phyloP scores from a whole-genome alignment of 768 basidiomycete genomes.

The Xerocomus potaroensis region DNA sequence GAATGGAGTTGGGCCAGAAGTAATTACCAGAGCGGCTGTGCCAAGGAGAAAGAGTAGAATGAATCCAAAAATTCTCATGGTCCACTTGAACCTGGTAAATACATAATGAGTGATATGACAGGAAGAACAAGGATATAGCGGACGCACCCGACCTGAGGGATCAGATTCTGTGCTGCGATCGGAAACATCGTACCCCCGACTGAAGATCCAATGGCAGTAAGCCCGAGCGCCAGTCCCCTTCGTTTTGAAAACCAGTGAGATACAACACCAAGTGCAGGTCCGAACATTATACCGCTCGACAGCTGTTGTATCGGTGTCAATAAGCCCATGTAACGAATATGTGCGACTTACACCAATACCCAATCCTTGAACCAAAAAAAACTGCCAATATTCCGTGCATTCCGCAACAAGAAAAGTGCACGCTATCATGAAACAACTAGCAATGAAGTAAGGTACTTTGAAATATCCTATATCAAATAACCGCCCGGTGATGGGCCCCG shows the following conservation, averaged over 20 bases:
- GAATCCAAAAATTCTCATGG: conserved; percentile 66
- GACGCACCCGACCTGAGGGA: conserved; percentile 52
- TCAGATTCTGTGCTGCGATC: conserved; percentile 51
- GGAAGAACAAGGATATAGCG: background rate
- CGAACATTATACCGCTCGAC: conserved; percentile 52
- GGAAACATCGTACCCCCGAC: conserved; percentile 69
- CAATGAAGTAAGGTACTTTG: conserved; percentile 43
- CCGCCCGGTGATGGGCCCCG: conserved; percentile 60
- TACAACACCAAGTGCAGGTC: conserved; percentile 54
- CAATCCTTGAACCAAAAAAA: conserved; percentile 71
- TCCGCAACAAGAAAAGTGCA: conserved; percentile 64
- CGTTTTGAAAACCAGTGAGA: conserved; percentile 72
- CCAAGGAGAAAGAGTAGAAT: conserved; percentile 51
- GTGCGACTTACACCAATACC: conserved; percentile 52
- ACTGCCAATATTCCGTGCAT: conserved; percentile 75
- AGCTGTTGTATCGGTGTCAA: background rate
- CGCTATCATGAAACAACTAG: conserved; percentile 47
- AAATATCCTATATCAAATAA: conserved; percentile 74
- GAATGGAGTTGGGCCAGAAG: too few species aligned
- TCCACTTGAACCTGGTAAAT: conserved; percentile 64
- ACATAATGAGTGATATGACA: background rate
- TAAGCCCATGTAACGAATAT: background rate
- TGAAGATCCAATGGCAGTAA: conserved; percentile 62
- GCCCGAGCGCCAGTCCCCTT: conserved; percentile 54
- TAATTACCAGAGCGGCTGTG: conserved; percentile 47